These are phyloP conservation scores for Ophiorrhiza pumila DNA, from an alignment of 257 asterid genomes.

Conservation along the genomic window DNA sequence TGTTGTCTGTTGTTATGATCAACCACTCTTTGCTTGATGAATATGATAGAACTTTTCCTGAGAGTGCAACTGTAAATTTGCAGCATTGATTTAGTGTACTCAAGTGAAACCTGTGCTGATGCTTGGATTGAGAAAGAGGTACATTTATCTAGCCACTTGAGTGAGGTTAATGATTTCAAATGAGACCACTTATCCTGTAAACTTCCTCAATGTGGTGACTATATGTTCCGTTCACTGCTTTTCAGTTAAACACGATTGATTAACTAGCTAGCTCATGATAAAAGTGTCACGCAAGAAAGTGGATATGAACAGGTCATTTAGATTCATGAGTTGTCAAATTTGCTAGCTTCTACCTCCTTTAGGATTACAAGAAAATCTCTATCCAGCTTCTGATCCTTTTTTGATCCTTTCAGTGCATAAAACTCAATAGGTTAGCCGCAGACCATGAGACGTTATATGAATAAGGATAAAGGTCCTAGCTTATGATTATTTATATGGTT, in stretches of 20 bases:
- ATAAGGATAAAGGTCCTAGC: too few species aligned
- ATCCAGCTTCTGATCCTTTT: neutral
- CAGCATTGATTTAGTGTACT: conserved; percentile 77
- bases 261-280: neutral
- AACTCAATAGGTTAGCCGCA: neutral
- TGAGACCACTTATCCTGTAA: neutral
- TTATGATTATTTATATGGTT: neutral
- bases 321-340: neutral
- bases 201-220: neutral
- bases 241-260: neutral
- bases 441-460: neutral
- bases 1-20: neutral
- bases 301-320: too few species aligned
- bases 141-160: conserved; percentile 25
- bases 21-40: conserved; percentile 8
- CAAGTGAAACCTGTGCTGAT: conserved; percentile 90
- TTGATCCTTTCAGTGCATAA: neutral
- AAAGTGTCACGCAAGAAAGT: neutral
- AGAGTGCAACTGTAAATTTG: conserved; percentile 29
- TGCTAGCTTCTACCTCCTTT: neutral
- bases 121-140: conserved; percentile 99
- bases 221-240: neutral
- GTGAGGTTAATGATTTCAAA: neutral
- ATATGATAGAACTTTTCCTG: conserved; percentile 6
- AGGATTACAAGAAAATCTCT: neutral